These are phyloP conservation scores for Blastomyces gilchristii DNA, from an alignment of 2,329 filamentous ascomycete species.

Conservation along the genomic window DNA sequence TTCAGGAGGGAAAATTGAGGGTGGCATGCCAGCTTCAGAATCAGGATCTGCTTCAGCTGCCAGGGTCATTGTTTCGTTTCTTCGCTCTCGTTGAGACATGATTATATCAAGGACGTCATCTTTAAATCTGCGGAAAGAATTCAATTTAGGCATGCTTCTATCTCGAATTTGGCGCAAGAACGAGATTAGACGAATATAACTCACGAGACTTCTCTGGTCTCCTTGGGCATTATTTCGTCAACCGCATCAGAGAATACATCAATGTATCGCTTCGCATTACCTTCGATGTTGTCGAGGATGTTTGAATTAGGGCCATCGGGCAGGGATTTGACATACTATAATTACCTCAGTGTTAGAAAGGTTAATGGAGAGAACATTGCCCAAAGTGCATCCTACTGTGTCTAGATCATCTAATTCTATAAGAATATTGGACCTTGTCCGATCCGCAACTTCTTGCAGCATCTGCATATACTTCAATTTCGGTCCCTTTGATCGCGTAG, in stretches of 20 bases:
- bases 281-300: conserved; percentile 68
- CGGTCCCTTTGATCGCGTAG: conserved; percentile 45
- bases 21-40: conserved; percentile 50
- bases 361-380: background rate
- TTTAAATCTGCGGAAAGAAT: conserved; percentile 60
- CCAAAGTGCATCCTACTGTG: conserved; percentile 19
- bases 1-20: conserved; percentile 80
- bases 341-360: background rate
- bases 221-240: conserved; percentile 72
- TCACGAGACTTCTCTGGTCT: conserved; percentile 66
- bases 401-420: conserved; percentile 85
- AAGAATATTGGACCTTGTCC: conserved; percentile 63
- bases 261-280: conserved; percentile 90
- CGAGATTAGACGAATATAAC: conserved; percentile 20
- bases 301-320: conserved; percentile 58
- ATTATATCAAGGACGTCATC: conserved; percentile 95
- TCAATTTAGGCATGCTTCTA: conserved; percentile 15
- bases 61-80: conserved; percentile 66
- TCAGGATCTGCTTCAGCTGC: conserved; percentile 52
- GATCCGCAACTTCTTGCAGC: conserved; percentile 77
- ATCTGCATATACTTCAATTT: conserved; percentile 82
- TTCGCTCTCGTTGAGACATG: conserved; percentile 78
- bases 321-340: conserved; percentile 63
- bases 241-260: conserved; percentile 83
- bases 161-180: background rate